Evolutionary conservation across 2,329 filamentous ascomycete genomes (phyloP).

Genomic region (Nemania sp.): DNA sequence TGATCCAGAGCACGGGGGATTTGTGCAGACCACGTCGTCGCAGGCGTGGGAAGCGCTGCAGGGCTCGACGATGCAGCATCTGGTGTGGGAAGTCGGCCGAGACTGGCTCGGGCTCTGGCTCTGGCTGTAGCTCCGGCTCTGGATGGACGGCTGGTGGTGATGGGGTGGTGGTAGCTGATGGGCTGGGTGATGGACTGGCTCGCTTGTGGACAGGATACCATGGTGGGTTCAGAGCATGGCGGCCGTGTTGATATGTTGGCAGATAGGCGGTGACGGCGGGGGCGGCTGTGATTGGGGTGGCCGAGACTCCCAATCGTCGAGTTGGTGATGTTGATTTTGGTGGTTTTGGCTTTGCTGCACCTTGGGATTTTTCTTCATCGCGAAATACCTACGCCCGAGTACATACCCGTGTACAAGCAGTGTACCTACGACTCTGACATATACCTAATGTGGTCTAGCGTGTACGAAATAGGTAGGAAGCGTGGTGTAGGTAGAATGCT

Average conservation of each 20-base stretch:
- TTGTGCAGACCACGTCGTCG: constrained; percentile 34
- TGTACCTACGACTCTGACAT: too few species aligned
- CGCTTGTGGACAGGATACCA: constrained; percentile 5
- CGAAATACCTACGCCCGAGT: neutral
- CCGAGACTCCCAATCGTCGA: too few species aligned
- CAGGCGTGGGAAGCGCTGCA: constrained; percentile 32
- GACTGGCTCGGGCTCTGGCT: neutral
- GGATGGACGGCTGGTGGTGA: neutral
- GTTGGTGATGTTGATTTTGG: neutral
- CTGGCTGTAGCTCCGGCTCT: neutral
- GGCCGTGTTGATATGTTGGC: too few species aligned
- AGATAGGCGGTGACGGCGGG: too few species aligned
- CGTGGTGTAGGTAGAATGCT: neutral
- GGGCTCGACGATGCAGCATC: constrained; percentile 31
- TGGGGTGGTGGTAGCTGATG: too few species aligned
- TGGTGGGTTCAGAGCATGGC: constrained; percentile 10
- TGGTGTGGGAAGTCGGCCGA: neutral
- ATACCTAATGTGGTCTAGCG: too few species aligned
- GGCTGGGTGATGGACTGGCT: too few species aligned
- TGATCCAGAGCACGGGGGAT: constrained; percentile 36
- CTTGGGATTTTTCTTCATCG: neutral
- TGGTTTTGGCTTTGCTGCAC: neutral
- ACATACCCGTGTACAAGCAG: too few species aligned
- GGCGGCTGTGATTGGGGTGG: too few species aligned
- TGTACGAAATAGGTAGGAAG: too few species aligned